Conservation (phyloP, 1,284 basidiomycete species). For the Kalmanozyma brasiliensis region DNA sequence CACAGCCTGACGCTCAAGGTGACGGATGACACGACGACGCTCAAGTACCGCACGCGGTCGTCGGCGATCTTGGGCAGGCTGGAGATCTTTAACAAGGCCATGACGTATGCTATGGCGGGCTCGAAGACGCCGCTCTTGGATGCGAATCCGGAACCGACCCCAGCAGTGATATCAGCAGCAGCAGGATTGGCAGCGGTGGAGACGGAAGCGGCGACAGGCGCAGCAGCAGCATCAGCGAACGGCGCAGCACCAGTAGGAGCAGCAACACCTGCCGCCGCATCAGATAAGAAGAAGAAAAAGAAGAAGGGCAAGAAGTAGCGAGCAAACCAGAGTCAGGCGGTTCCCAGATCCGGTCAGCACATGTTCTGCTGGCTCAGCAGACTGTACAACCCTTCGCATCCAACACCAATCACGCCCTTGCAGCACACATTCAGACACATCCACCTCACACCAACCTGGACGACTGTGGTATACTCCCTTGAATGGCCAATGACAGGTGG, state of each 20-base stretch:
- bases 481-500: too few species aligned
- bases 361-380: too few species aligned
- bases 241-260: conserved; percentile 6
- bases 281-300: conserved; percentile 53
- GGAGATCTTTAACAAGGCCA: conserved; percentile 83
- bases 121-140: conserved; percentile 23
- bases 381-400: background rate
- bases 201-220: conserved; percentile 7
- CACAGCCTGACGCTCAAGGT: conserved; percentile 59
- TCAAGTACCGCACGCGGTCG: conserved; percentile 93
- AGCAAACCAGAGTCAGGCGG: too few species aligned
- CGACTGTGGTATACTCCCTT: too few species aligned
- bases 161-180: background rate
- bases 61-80: conserved; percentile 93
- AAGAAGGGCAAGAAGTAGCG: conserved; percentile 47
- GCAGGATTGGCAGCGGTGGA: background rate
- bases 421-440: background rate
- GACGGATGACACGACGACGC: conserved; percentile 62
- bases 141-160: conserved; percentile 28
- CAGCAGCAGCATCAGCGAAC: conserved; percentile 1
- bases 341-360: too few species aligned
- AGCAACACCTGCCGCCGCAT: conserved; percentile 17
- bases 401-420: background rate
- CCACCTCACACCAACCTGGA: background rate
- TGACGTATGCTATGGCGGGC: conserved; percentile 80